Base-by-base conservation (phyloP, 2,329 filamentous ascomycete species). In the Fusarium chuoi region DNA sequence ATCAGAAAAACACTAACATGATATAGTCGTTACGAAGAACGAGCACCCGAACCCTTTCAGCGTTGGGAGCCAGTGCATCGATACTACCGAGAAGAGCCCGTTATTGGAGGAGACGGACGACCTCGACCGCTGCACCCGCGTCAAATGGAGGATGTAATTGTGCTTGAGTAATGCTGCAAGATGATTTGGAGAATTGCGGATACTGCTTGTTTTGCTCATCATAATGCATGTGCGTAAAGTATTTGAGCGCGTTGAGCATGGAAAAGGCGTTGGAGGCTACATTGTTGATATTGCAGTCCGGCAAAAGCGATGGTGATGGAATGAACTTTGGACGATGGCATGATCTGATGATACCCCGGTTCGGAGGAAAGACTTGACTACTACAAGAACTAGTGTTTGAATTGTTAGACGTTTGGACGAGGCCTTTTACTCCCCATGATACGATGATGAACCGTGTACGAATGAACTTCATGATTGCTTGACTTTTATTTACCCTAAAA, bases 81-180 rank as follows among this genome's bases (percentile, higher is more conserved):
- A 63, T 62, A 70, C 46, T 70, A 78, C 44, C 46, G 52, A 24
- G 66, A 72, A 44, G 64, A 71, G 26, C 72, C 65, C 38, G 57
- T 42, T 28, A 20, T 58, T 18, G 45, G 42, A 44, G 70, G 70
- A 52, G 68, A 75, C 15, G 58, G 60, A 41, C 71, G 65, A 55
- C 68, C 68, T 17, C 69, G 73, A 30, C 67, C 69, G 38, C 49
- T 78, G 17, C 76, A 75, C 57, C 70, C 73, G 20, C 75, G 70
- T 33, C 74, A 68, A 55, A 73, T 71, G 17, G 79, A 79, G 36
- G 70, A 81, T 42, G 74, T 81, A 44, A 79, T 81, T 68, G 78
- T 81, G 44, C 78, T 81, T 44, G 80, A 81, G 46, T 81, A 60
- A 80, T 42, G 36, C 63, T 59, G 35, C 38, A 42, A 35, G 17